phyloP scores from a whole-genome alignment of 2,329 filamentous ascomycete species.

The Aspergillus cejpii region DNA sequence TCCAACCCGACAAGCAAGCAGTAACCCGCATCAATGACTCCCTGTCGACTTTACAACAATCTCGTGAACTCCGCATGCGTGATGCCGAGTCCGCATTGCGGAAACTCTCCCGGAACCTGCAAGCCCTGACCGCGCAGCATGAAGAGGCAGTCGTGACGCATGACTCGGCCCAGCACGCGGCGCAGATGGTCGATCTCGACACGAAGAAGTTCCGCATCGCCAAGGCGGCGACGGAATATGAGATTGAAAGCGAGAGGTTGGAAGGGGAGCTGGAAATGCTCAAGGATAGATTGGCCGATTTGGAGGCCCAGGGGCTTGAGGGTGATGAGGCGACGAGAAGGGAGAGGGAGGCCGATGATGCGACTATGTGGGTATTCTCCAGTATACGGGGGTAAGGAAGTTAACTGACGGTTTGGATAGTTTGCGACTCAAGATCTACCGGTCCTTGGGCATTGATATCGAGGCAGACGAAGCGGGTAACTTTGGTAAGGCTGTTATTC shows the following conservation, averaged over 20 bases:
- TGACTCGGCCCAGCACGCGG: constrained; percentile 72
- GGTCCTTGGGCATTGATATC: constrained; percentile 82
- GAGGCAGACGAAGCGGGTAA: constrained; percentile 74
- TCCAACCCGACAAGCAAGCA: constrained; percentile 75
- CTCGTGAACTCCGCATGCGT: constrained; percentile 69
- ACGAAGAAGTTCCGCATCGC: constrained; percentile 90
- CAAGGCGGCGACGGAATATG: constrained; percentile 81
- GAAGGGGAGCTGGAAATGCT: constrained; percentile 70
- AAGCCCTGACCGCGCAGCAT: constrained; percentile 68
- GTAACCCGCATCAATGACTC: constrained; percentile 79
- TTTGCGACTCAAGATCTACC: constrained; percentile 81
- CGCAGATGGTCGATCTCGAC: constrained; percentile 77
- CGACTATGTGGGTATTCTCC: constrained; percentile 38
- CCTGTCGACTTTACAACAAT: constrained; percentile 72
- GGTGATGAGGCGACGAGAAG: constrained; percentile 52
- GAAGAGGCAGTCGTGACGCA: constrained; percentile 67
- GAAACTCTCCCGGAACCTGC: constrained; percentile 67
- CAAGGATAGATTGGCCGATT: constrained; percentile 65
- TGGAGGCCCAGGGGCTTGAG: constrained; percentile 83
- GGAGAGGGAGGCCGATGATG: constrained; percentile 47
- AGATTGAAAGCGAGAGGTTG: constrained; percentile 92
- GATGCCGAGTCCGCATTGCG: constrained; percentile 62
- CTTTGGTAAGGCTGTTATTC: constrained; percentile 76
- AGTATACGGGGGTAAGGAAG: constrained; percentile 2
- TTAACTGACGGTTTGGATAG: constrained; percentile 33